A percentile compares a stretch with the other conserved stretches of the same genome.
These are phyloP conservation scores for Cyberlindnera amylophila DNA, from an alignment of 805 yeast species.

Conservation along the genomic window DNA sequence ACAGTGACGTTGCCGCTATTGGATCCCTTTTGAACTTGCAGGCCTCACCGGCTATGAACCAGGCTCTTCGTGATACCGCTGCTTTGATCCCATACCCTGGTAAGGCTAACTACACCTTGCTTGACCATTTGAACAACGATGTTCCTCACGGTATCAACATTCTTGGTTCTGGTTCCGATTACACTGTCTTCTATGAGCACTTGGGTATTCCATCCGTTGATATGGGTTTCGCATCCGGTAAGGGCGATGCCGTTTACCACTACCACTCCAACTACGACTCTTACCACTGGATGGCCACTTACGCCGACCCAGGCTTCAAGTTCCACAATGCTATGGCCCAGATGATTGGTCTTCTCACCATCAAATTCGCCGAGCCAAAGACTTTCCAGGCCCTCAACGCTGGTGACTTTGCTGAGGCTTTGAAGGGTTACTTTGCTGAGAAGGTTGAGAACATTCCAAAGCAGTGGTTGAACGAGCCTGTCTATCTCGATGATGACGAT, in stretches of 20 bases:
- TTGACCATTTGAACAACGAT: slow-evolving; percentile 29
- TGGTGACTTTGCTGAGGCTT: slow-evolving; percentile 36
- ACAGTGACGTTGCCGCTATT: slow-evolving; percentile 60
- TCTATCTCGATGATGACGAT: slow-evolving; percentile 12
- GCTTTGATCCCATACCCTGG: slow-evolving; percentile 44
- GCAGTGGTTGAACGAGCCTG: slow-evolving; percentile 32
- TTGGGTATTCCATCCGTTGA: slow-evolving; percentile 60
- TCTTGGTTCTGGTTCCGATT: slow-evolving; percentile 73
- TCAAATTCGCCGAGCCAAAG: slow-evolving; percentile 46
- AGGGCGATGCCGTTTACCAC: slow-evolving; percentile 59
- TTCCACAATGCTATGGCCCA: slow-evolving; percentile 55
- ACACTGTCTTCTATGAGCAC: slow-evolving; percentile 55
- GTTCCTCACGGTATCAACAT: slow-evolving; percentile 34
- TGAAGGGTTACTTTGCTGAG: slow-evolving; percentile 36
- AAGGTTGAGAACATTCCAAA: slow-evolving; percentile 36
- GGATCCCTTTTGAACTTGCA: slow-evolving; percentile 49
- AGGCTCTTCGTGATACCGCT: slow-evolving; percentile 43
- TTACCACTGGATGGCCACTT: slow-evolving; percentile 61
- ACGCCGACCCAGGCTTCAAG: slow-evolving; percentile 60
- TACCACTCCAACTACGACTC: slow-evolving; percentile 77
- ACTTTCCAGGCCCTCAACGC: slow-evolving; percentile 38
- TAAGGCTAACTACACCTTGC: slow-evolving; percentile 18
- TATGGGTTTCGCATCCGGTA: slow-evolving; percentile 45
- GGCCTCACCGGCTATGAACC: slow-evolving; percentile 57
- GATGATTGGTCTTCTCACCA: slow-evolving; percentile 45